These are phyloP conservation scores for Apiotrichum gracile DNA, from an alignment of 1,284 basidiomycete genomes.

Conservation along the genomic window DNA sequence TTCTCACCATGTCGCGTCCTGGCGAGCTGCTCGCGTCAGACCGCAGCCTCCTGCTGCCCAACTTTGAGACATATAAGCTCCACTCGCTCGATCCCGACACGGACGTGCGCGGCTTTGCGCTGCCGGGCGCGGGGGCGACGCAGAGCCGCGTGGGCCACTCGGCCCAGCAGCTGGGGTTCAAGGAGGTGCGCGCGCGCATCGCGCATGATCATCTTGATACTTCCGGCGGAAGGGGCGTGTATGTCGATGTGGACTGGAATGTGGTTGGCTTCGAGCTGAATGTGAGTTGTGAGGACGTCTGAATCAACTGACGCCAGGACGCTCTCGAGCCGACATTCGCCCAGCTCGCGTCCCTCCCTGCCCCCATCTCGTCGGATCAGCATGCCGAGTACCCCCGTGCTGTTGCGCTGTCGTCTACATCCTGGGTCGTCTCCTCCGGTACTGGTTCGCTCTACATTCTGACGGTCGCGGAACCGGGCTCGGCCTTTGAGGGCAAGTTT, in stretches of 20 bases:
- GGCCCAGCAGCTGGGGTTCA: conserved; percentile 33
- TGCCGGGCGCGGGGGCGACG: conserved; percentile 36
- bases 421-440: conserved; percentile 66
- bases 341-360: conserved; percentile 59
- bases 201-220: conserved; percentile 73
- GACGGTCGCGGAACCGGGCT: conserved; percentile 35
- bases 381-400: conserved; percentile 70
- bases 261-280: conserved; percentile 60
- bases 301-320: conserved; percentile 46
- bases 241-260: conserved; percentile 63
- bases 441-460: conserved; percentile 61
- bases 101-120: conserved; percentile 20
- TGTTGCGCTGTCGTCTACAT: conserved; percentile 53
- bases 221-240: conserved; percentile 52
- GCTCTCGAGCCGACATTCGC: conserved; percentile 55
- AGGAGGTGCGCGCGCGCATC: conserved; percentile 73
- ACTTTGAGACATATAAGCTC: conserved; percentile 43
- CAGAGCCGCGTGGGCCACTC: conserved; percentile 32
- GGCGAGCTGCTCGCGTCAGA: conserved; percentile 27
- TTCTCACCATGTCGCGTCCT: conserved; percentile 11
- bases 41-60: conserved; percentile 29
- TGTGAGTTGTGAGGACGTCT: conserved; percentile 23
- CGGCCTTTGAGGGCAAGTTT: conserved; percentile 45
- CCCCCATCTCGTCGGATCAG: conserved; percentile 45
- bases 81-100: conserved; percentile 29